phyloP scores from a whole-genome alignment of 1,284 basidiomycete species.

The Baeospora myosura region DNA sequence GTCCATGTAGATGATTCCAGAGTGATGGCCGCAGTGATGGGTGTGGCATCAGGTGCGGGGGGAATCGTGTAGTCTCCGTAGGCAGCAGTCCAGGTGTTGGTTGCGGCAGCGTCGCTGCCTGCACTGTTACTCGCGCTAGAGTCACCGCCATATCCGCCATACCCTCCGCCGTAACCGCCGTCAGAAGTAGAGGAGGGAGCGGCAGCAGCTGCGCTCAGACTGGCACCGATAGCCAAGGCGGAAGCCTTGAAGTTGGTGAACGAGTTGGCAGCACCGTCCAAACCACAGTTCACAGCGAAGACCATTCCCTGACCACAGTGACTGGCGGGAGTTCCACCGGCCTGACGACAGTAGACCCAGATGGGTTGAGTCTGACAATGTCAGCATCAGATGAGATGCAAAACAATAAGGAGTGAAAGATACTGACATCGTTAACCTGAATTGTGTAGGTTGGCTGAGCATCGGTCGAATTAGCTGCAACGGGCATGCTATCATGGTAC shows the following conservation, averaged over 20 bases:
- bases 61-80: slow-evolving; percentile 35
- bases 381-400: slow-evolving; percentile 1
- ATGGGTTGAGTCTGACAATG: slow-evolving; percentile 35
- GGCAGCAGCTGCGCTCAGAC: slow-evolving; percentile 32
- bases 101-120: slow-evolving; percentile 16
- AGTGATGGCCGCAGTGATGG: slow-evolving; percentile 30
- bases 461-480: slow-evolving; percentile 38
- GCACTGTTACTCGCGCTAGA: no score
- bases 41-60: slow-evolving; percentile 28
- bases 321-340: slow-evolving; percentile 28
- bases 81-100: slow-evolving; percentile 28
- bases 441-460: slow-evolving; percentile 48
- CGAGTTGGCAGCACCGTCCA: slow-evolving; percentile 43
- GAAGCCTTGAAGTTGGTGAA: slow-evolving; percentile 49
- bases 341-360: slow-evolving; percentile 45
- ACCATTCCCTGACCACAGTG: slow-evolving; percentile 64
- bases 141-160: no score
- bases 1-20: slow-evolving; percentile 39
- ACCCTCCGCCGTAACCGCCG: neutral
- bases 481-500: slow-evolving; percentile 36
- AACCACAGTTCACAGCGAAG: slow-evolving; percentile 55
- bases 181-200: slow-evolving; percentile 25
- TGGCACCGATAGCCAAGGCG: slow-evolving; percentile 43
- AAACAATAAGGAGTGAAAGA: slow-evolving; percentile 12
- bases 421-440: slow-evolving; percentile 46